Conservation (phyloP, 2,329 filamentous ascomycete species). For the Arachnopeziza araneosa region DNA sequence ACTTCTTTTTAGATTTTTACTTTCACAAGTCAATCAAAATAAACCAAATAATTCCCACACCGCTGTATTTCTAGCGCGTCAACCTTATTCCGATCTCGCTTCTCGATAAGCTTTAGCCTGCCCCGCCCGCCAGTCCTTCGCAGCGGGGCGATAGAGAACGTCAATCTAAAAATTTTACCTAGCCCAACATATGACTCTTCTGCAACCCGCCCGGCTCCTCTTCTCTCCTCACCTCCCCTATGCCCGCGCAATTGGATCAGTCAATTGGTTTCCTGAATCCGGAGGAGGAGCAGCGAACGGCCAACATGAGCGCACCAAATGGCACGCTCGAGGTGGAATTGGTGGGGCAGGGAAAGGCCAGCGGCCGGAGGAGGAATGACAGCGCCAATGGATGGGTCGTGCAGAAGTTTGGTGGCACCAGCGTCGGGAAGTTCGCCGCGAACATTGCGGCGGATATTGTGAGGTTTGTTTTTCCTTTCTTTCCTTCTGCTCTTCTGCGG, state of each 20-base stretch:
- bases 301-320: background rate
- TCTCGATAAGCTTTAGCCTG: background rate
- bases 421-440: constrained; percentile 86
- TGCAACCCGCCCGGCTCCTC: background rate
- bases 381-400: constrained; percentile 62
- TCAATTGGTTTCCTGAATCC: background rate
- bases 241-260: background rate
- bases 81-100: background rate
- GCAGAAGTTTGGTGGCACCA: constrained; percentile 94
- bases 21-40: too few species aligned
- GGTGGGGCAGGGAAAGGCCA: background rate
- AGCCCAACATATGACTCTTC: background rate
- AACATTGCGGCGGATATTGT: constrained; percentile 71
- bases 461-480: constrained; percentile 36
- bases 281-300: background rate
- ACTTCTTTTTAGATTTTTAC: too few species aligned
- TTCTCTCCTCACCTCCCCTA: too few species aligned
- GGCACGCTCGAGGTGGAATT: background rate
- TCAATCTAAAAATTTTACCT: background rate
- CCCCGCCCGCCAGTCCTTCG: too few species aligned
- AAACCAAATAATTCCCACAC: background rate
- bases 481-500: background rate
- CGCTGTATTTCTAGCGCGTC: background rate
- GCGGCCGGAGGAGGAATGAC: constrained; percentile 26
- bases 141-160: background rate